A percentile compares a stretch with the other conserved stretches of the same genome.
phyloP scores from a whole-genome alignment of 108 stramenopile genomes.

The Seminavis robusta region DNA sequence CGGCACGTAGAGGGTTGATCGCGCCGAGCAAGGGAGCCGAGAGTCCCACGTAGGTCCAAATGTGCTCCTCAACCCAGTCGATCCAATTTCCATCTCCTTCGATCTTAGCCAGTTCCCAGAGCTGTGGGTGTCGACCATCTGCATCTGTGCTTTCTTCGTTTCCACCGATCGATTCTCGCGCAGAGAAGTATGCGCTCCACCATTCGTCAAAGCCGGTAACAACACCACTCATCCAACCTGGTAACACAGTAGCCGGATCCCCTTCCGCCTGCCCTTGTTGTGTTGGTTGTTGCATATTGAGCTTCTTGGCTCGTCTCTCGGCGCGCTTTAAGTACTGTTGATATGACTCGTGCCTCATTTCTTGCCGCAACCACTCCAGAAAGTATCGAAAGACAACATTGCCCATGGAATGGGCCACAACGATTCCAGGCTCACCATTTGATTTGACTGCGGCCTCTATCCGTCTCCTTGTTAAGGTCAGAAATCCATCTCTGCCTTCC shows the following conservation, averaged over 20 bases:
- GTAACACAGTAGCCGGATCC: conserved; percentile 3
- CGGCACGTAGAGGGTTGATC: conserved; percentile 78
- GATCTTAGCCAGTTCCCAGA: conserved; percentile 66
- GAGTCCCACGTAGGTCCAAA: conserved; percentile 80
- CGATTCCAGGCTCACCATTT: conserved; percentile 71
- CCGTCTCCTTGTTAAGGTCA: conserved; percentile 41
- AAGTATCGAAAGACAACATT: conserved; percentile 84
- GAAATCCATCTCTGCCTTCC: conserved; percentile 74
- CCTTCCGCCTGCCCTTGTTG: conserved; percentile 1
- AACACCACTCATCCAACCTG: conserved; percentile 32
- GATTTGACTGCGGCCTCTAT: conserved; percentile 75
- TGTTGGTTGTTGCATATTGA: conserved; percentile 8
- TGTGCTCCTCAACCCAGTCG: conserved; percentile 77
- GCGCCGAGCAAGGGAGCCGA: conserved; percentile 81
- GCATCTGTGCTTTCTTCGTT: conserved; percentile 8
- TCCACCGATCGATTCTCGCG: neutral
- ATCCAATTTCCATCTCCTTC: conserved; percentile 74
- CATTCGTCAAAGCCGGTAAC: conserved; percentile 25
- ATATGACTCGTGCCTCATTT: conserved; percentile 75
- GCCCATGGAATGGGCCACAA: conserved; percentile 88
- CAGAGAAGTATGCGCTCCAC: conserved; percentile 16
- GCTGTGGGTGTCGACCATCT: conserved; percentile 28
- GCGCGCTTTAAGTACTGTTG: conserved; percentile 42
- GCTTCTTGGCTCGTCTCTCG: conserved; percentile 6
- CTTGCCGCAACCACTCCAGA: conserved; percentile 69